A percentile compares a stretch with the other conserved stretches of the same genome.
phyloP scores from a whole-genome alignment of 441 rosid species.

The Bruguiera hainesii region DNA sequence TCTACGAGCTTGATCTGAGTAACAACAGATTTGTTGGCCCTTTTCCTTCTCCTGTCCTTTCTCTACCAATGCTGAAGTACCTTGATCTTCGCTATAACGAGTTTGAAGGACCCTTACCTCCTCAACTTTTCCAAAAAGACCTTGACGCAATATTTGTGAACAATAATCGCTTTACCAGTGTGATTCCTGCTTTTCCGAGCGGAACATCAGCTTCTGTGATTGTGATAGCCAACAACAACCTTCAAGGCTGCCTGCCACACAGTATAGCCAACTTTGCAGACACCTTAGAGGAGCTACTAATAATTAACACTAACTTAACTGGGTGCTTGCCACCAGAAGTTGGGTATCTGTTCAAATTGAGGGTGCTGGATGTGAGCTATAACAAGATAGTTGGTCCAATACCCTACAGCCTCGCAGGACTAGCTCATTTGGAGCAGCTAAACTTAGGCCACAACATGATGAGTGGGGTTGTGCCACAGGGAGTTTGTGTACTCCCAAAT shows the following conservation, averaged over 20 bases:
- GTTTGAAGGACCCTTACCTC: constrained; percentile 79
- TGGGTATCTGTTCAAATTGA: constrained; percentile 67
- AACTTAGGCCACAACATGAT: constrained; percentile 67
- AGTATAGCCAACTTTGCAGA: constrained; percentile 61
- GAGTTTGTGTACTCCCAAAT: constrained; percentile 61
- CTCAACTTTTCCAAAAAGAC: constrained; percentile 58
- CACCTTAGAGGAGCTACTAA: constrained; percentile 64
- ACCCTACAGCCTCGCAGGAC: constrained; percentile 68
- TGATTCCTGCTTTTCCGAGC: constrained; percentile 40
- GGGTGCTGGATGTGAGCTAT: constrained; percentile 71
- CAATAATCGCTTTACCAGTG: constrained; percentile 59
- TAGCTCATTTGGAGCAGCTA: constrained; percentile 60
- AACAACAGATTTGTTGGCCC: constrained; percentile 79
- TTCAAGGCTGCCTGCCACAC: constrained; percentile 77
- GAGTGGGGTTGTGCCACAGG: constrained; percentile 56
- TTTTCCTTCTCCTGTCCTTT: constrained; percentile 63
- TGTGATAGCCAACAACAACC: constrained; percentile 76
- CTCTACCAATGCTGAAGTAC: constrained; percentile 54
- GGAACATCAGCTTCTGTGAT: constrained; percentile 59
- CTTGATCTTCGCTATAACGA: constrained; percentile 87
- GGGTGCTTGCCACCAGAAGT: constrained; percentile 86
- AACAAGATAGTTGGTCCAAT: constrained; percentile 69
- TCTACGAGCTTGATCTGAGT: constrained; percentile 83
- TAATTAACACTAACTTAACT: constrained; percentile 57
- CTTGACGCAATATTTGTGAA: constrained; percentile 84